phyloP scores from a whole-genome alignment of 169 alveolate genomes.

The Eimeria sp. region DNA sequence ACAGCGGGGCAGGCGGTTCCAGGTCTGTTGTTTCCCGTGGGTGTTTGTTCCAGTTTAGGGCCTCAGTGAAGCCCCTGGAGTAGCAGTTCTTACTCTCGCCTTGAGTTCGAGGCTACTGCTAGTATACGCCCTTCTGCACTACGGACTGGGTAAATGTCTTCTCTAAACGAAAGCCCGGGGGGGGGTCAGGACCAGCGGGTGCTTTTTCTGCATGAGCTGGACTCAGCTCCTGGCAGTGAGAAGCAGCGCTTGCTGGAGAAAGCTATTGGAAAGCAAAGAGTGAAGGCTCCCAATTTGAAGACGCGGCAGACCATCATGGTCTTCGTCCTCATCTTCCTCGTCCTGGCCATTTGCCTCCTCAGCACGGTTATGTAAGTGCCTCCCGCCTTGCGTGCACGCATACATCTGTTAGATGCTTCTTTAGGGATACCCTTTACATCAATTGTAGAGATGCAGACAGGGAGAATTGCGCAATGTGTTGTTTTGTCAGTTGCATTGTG shows the following conservation, averaged over 20 bases:
- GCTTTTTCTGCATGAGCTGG: conserved; percentile 82
- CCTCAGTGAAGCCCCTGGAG: background rate
- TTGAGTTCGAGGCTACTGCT: background rate
- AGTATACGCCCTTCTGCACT: background rate
- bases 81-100: background rate
- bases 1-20: background rate
- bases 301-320: conserved; percentile 82
- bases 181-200: conserved; percentile 59
- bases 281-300: conserved; percentile 79
- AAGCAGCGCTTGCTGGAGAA: conserved; percentile 82
- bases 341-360: conserved; percentile 36
- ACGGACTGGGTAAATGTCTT: background rate
- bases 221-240: conserved; percentile 79
- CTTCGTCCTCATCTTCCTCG: conserved; percentile 64
- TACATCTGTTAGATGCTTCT: background rate
- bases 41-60: background rate
- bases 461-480: background rate
- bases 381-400: background rate
- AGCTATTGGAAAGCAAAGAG: conserved; percentile 79
- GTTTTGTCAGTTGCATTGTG: background rate
- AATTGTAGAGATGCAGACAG: background rate
- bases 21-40: no score
- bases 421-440: background rate
- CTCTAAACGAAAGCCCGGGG: background rate
- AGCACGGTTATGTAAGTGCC: conserved; percentile 66